Evolutionary conservation across 176 grass and related monocot species (phyloP).

Genomic region (Elaeis guineensis): DNA sequence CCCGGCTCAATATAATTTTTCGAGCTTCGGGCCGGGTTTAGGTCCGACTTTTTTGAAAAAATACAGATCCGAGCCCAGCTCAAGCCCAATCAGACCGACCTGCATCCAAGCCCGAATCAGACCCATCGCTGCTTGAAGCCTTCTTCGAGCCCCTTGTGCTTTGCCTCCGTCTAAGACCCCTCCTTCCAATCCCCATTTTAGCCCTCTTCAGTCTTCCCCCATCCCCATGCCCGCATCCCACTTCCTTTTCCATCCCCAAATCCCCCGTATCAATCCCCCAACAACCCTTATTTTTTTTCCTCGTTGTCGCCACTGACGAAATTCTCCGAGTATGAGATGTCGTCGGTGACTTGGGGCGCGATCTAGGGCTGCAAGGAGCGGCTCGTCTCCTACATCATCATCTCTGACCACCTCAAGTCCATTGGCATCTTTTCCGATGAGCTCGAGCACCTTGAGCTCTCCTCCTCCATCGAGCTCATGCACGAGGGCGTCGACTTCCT

Average conservation of each 20-base stretch:
- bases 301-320: slow-evolving; percentile 13
- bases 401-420: slow-evolving; percentile 87
- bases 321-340: slow-evolving; percentile 81
- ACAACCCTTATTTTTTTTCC: neutral
- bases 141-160: no score
- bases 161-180: no score
- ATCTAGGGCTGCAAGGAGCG: slow-evolving; percentile 89
- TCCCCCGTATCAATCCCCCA: neutral
- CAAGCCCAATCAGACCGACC: no score
- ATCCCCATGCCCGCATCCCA: neutral
- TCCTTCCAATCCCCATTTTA: no score
- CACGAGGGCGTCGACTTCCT: slow-evolving; percentile 95
- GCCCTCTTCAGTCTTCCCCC: slow-evolving; percentile 8
- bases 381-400: slow-evolving; percentile 74
- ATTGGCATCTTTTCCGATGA: slow-evolving; percentile 68
- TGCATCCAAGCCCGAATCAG: no score
- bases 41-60: no score
- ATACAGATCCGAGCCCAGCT: no score
- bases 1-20: no score
- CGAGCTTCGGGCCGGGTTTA: no score
- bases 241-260: neutral
- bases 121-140: no score
- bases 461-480: slow-evolving; percentile 88
- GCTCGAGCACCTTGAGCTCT: slow-evolving; percentile 71
- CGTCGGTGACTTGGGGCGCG: slow-evolving; percentile 88